Evolutionary conservation across 2,329 filamentous ascomycete genomes (phyloP).

Genomic region (Aureobasidium uvarum): DNA sequence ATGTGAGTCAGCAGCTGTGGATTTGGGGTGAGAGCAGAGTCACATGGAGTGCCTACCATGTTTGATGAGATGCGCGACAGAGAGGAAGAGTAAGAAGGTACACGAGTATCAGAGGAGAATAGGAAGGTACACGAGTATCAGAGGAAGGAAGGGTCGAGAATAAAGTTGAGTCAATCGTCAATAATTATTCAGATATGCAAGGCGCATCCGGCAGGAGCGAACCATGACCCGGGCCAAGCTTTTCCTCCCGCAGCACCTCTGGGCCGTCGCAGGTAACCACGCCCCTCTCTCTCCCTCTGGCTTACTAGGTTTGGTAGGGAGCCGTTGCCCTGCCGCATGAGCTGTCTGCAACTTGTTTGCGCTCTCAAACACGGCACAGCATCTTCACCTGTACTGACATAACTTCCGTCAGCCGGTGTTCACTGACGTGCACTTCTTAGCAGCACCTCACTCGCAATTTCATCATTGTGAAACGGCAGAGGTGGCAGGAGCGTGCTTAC

Average conservation of each 20-base stretch:
- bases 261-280: background rate
- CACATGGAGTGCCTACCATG: background rate
- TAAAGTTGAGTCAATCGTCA: constrained; percentile 17
- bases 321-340: background rate
- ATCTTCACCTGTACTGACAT: background rate
- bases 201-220: constrained; percentile 15
- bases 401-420: background rate
- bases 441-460: background rate
- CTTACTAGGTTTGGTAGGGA: no score
- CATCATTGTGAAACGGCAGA: constrained; percentile 16
- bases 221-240: constrained; percentile 23
- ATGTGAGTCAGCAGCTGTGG: background rate
- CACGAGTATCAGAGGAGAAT: no score
- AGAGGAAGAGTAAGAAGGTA: background rate
- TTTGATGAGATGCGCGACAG: background rate
- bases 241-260: constrained; percentile 3
- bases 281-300: no score
- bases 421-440: background rate
- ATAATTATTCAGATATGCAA: constrained; percentile 21
- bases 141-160: background rate
- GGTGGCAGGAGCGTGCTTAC: constrained; percentile 11
- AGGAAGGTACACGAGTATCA: background rate
- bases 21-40: background rate
- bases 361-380: background rate
- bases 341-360: constrained; percentile 1